Evolutionary conservation across 768 basidiomycete species (phyloP), one percentile per base, ranked within the genome.

Genomic region (Rhizopogon vesiculosus): DNA sequence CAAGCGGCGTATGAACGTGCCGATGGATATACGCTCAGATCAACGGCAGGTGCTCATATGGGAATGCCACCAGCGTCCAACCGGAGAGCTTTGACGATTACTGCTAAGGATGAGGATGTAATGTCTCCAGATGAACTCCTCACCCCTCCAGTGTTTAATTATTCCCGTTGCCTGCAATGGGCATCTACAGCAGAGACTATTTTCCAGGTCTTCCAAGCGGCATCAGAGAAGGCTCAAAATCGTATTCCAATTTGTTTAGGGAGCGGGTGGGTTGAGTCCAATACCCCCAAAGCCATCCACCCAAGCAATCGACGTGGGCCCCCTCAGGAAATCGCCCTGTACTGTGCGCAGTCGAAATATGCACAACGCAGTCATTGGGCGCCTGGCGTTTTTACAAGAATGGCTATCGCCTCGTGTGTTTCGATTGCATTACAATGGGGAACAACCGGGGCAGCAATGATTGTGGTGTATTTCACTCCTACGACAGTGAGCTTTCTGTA

Each of bases 1-100:
- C 49, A 39, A 54, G 52, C n/a, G 70, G 71, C 4, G 40, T 73
- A 0, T 45, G 56, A 2, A 45, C 61, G 22, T 35, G 71, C 72
- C 12, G 71, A 75, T 63, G 66, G 7, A 66, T 25, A 25, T 25
- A 3, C 22, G 22, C 22, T 25, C 22, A 25, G 22, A 25, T 2
- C 22, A 25, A 25, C 57, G 42, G 63, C 67, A 10, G 64, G 62
- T 4, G 38, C 13, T 33, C 19, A 28, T 31, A 12, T 16, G 15
- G 49, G 49, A 33, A 25, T 51, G 22, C 22, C 2, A 16, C 29
- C 29, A 12, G 49, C 29, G 7, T 33, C 29, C 38, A n/a, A 33
- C 10, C 12, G 15, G 31, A 16, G 25, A 12, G 49, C 49, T 7
- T 19, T 51, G 16, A 33, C 33, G 9, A 51, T 51, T 16, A 35